phyloP scores from a whole-genome alignment of 1,284 basidiomycete species.

The Somion occarium region DNA sequence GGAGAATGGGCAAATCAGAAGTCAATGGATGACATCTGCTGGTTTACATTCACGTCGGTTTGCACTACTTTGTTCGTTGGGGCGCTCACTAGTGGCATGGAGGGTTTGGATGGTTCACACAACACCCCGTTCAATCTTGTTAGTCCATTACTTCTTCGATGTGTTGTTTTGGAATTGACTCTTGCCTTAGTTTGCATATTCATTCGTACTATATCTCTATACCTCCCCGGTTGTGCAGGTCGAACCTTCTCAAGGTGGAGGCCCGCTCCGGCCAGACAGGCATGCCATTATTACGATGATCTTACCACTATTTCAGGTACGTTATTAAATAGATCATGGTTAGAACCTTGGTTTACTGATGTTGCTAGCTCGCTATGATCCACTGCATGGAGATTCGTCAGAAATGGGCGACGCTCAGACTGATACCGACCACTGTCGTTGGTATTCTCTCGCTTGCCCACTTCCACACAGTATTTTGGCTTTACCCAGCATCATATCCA shows the following conservation, averaged over 20 bases:
- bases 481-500: constrained; percentile 39
- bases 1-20: constrained; percentile 42
- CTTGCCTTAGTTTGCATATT: constrained; percentile 57
- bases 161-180: constrained; percentile 6
- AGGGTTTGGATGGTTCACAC: constrained; percentile 48
- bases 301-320: constrained; percentile 64
- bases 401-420: constrained; percentile 53
- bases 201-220: constrained; percentile 69
- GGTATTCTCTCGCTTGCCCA: constrained; percentile 56
- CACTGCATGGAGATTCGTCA: constrained; percentile 61
- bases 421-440: constrained; percentile 59
- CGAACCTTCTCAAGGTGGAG: constrained; percentile 29
- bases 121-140: constrained; percentile 66
- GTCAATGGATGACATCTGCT: constrained; percentile 62
- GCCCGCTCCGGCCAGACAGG: constrained; percentile 55
- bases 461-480: constrained; percentile 60
- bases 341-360: constrained; percentile 7
- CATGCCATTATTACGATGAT: constrained; percentile 64
- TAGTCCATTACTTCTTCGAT: constrained; percentile 20
- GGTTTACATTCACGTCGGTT: constrained; percentile 64
- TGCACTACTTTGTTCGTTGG: constrained; percentile 61
- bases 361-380: constrained; percentile 49
- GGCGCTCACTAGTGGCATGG: constrained; percentile 59
- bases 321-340: constrained; percentile 13
- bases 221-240: constrained; percentile 57